These are phyloP conservation scores for Sugiyamaella grinbergsii DNA, from an alignment of 1,139 yeast genomes.

Conservation along the genomic window DNA sequence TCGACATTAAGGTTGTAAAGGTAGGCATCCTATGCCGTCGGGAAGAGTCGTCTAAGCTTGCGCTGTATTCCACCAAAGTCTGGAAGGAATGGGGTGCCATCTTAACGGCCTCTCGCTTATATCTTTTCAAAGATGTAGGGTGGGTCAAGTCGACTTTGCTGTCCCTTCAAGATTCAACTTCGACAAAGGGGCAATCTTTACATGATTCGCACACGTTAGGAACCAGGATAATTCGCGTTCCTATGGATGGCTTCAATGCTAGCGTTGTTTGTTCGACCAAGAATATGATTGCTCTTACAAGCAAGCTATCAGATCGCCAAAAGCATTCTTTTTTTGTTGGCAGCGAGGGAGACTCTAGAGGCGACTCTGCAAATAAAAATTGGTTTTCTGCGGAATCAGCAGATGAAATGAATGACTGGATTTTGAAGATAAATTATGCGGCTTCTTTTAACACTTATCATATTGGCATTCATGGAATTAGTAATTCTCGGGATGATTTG, in stretches of 20 bases:
- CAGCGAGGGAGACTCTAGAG: constrained; percentile 27
- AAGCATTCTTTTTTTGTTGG: constrained; percentile 38
- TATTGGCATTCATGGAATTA: constrained; percentile 33
- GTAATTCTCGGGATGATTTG: constrained; percentile 12
- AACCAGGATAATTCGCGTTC: constrained; percentile 36
- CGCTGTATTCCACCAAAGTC: constrained; percentile 38
- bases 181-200: background rate
- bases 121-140: constrained; percentile 45
- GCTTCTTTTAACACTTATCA: constrained; percentile 53
- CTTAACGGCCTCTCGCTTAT: constrained; percentile 46
- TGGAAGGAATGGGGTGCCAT: constrained; percentile 50
- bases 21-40: constrained; percentile 44
- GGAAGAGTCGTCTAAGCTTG: constrained; percentile 42
- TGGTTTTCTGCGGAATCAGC: constrained; percentile 42
- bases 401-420: constrained; percentile 56
- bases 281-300: constrained; percentile 43
- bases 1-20: constrained; percentile 45
- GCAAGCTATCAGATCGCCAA: constrained; percentile 14
- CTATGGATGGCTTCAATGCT: constrained; percentile 46
- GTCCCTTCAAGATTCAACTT: background rate
- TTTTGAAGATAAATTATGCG: constrained; percentile 55
- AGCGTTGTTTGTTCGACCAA: constrained; percentile 42
- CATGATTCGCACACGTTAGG: constrained; percentile 8
- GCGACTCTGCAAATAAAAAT: constrained; percentile 32
- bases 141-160: constrained; percentile 40